Evolutionary conservation across 108 stramenopile genomes (phyloP).

Genomic region (Nitzschia inconspicua): DNA sequence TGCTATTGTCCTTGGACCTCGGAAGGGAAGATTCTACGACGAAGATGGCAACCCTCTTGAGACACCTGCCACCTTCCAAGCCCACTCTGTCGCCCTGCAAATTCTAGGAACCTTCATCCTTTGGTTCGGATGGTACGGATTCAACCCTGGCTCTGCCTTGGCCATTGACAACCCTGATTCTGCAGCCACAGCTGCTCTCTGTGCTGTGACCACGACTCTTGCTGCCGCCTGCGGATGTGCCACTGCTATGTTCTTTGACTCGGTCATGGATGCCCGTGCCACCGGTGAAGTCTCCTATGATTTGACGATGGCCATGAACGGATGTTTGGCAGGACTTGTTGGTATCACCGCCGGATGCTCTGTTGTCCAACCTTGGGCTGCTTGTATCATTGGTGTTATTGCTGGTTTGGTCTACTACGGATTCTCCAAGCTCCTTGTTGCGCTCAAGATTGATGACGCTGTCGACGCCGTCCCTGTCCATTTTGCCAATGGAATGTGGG

Average conservation of each 20-base stretch:
- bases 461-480: constrained; percentile 93
- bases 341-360: constrained; percentile 90
- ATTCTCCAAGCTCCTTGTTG: constrained; percentile 59
- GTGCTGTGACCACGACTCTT: constrained; percentile 90
- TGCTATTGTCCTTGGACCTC: constrained; percentile 79
- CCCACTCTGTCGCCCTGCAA: constrained; percentile 75
- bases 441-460: constrained; percentile 88
- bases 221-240: constrained; percentile 76
- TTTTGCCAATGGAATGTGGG: constrained; percentile 82
- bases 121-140: constrained; percentile 94
- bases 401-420: constrained; percentile 71
- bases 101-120: constrained; percentile 83
- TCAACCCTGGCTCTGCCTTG: constrained; percentile 86
- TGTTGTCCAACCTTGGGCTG: constrained; percentile 70
- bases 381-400: constrained; percentile 61
- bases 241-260: constrained; percentile 73
- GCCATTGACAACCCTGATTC: constrained; percentile 53
- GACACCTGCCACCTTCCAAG: constrained; percentile 52
- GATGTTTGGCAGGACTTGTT: constrained; percentile 86
- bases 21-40: constrained; percentile 84
- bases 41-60: constrained; percentile 74
- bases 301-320: constrained; percentile 83
- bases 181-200: constrained; percentile 57
- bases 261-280: constrained; percentile 32
- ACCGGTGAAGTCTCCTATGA: constrained; percentile 73